Percentiles rank a stretch among this genome's conserved stretches.
Evolutionary conservation across 2,329 filamentous ascomycete genomes (phyloP).

Genomic region (Fusarium subtropicale): DNA sequence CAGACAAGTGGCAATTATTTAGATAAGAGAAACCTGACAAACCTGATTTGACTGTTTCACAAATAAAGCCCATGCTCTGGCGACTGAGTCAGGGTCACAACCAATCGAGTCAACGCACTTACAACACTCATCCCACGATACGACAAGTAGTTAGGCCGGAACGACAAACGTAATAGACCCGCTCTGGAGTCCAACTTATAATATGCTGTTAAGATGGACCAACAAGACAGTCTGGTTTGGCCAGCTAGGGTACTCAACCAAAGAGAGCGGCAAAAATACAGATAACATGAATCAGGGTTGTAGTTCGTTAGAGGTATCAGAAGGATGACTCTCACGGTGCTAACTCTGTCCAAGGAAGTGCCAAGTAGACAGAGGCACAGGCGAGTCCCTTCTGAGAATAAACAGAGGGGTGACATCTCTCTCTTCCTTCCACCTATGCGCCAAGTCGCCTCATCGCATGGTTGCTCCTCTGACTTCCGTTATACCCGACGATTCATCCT

Average conservation of each 20-base stretch:
- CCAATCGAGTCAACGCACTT: conserved; percentile 2
- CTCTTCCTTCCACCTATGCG: conserved; percentile 31
- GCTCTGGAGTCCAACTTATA: background rate
- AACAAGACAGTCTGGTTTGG: background rate
- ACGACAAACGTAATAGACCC: conserved; percentile 9
- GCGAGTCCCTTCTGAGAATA: conserved; percentile 15
- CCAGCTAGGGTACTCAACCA: background rate
- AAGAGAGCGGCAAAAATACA: background rate
- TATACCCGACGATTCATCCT: conserved; percentile 12
- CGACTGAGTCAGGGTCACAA: conserved; percentile 9
- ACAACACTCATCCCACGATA: conserved; percentile 5
- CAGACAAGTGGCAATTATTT: background rate
- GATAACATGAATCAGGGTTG: conserved; percentile 14
- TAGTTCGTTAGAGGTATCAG: conserved; percentile 8
- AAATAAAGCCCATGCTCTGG: background rate
- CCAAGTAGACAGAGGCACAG: conserved; percentile 3
- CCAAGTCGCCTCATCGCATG: conserved; percentile 37
- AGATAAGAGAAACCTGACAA: background rate
- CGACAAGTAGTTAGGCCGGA: background rate
- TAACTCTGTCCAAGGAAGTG: conserved; percentile 5
- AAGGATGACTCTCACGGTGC: background rate
- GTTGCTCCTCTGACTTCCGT: conserved; percentile 12
- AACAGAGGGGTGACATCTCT: background rate
- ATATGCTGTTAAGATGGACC: background rate
- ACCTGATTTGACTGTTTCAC: background rate